A percentile compares a stretch with the other conserved stretches of the same genome.
phyloP scores from a whole-genome alignment of 23 red algal species.

The Gracilaria gracilis region DNA sequence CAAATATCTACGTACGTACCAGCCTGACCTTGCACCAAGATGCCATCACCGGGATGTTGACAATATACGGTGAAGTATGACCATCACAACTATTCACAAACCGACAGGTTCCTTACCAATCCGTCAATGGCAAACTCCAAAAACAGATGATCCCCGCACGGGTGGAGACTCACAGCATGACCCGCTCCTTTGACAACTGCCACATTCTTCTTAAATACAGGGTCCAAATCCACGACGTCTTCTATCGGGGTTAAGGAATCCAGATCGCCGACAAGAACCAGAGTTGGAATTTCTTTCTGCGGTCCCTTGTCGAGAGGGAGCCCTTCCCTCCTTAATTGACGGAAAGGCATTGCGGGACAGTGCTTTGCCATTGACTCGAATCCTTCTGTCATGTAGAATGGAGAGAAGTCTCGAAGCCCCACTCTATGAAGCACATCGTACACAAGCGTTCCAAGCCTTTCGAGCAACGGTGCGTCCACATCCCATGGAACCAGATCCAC shows the following conservation, averaged over 20 bases:
- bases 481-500: constrained; percentile 13
- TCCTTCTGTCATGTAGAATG: constrained; percentile 7
- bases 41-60: too few species aligned
- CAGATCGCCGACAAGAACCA: constrained; percentile 1
- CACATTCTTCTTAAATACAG: constrained; percentile 8
- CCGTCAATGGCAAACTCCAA: background rate
- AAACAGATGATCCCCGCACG: background rate
- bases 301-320: background rate
- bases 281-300: background rate
- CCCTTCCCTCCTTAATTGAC: background rate
- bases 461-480: background rate
- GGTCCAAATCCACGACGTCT: constrained; percentile 4
- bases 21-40: too few species aligned
- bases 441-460: background rate
- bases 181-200: background rate
- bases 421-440: background rate
- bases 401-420: background rate
- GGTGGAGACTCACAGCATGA: background rate
- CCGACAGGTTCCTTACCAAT: background rate
- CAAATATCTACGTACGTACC: too few species aligned
- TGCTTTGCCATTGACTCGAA: background rate
- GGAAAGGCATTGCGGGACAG: background rate
- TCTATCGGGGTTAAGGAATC: background rate
- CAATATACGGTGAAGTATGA: too few species aligned
- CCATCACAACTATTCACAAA: constrained; percentile 1